These are phyloP conservation scores for Solioccasus polychromus DNA, from an alignment of 768 basidiomycete genomes.

Conservation along the genomic window DNA sequence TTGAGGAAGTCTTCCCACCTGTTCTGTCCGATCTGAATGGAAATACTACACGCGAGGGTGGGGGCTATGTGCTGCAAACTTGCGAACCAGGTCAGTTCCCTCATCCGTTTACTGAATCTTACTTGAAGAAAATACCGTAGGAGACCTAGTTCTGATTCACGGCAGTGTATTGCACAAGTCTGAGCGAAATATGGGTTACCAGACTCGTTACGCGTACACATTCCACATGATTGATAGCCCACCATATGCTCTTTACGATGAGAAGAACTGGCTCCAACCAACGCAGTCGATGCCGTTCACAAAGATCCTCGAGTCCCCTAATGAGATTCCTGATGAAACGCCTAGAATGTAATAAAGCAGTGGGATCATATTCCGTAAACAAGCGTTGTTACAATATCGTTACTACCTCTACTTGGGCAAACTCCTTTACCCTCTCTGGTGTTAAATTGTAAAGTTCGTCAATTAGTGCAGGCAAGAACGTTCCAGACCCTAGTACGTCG, in stretches of 20 bases:
- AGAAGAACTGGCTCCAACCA: conserved; percentile 95
- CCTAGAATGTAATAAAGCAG: neutral
- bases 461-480: conserved; percentile 63
- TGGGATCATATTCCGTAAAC: neutral
- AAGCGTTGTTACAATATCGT: neutral
- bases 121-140: conserved; percentile 33
- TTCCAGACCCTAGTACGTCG: conserved; percentile 60
- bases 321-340: neutral
- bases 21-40: conserved; percentile 4
- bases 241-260: conserved; percentile 71
- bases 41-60: conserved; percentile 14
- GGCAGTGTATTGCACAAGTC: conserved; percentile 92
- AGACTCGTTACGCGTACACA: conserved; percentile 90
- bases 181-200: conserved; percentile 75
- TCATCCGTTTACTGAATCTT: neutral
- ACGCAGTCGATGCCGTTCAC: conserved; percentile 81
- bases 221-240: conserved; percentile 91
- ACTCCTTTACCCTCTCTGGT: conserved; percentile 32
- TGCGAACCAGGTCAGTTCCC: conserved; percentile 63
- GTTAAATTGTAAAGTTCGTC: conserved; percentile 54
- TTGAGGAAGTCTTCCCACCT: conserved; percentile 56
- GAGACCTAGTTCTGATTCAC: conserved; percentile 92
- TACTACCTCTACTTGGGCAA: conserved; percentile 29
- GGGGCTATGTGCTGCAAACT: conserved; percentile 62
- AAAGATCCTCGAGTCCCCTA: conserved; percentile 42